Conservation (phyloP, 805 yeast genomes). For the Alloascoidea hylecoeti region DNA sequence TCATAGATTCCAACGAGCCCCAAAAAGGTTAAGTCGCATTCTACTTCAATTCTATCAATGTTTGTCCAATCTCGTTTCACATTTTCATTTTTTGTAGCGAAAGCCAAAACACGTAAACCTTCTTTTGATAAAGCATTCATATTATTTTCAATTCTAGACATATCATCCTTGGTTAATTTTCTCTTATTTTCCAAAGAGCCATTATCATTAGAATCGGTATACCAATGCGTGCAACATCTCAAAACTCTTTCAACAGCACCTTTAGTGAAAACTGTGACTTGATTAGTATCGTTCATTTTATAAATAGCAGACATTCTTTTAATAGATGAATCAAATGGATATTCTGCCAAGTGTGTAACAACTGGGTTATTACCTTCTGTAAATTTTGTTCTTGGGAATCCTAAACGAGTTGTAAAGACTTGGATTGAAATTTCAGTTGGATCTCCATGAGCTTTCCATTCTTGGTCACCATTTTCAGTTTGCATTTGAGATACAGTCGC, state of each 20-base stretch:
- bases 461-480: conserved; percentile 24
- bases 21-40: conserved; percentile 36
- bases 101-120: conserved; percentile 63
- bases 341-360: conserved; percentile 41
- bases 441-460: conserved; percentile 77
- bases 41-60: conserved; percentile 30
- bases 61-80: conserved; percentile 13
- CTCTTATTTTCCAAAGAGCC: conserved; percentile 10
- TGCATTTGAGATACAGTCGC: conserved; percentile 44
- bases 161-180: conserved; percentile 26
- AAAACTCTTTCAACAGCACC: conserved; percentile 70
- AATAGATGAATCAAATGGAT: conserved; percentile 62
- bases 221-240: conserved; percentile 40
- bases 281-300: conserved; percentile 16
- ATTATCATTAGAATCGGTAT: conserved; percentile 16
- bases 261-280: conserved; percentile 34
- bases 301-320: conserved; percentile 63
- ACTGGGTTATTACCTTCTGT: conserved; percentile 21
- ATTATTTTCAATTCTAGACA: conserved; percentile 29
- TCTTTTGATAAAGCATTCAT: conserved; percentile 46
- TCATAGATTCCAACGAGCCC: conserved; percentile 72
- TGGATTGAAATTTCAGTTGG: conserved; percentile 86
- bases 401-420: conserved; percentile 53
- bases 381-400: conserved; percentile 28
- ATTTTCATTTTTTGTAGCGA: conserved; percentile 29